Base-by-base conservation (phyloP, 495 filamentous ascomycete genomes). In the Penicillium riverlandense region DNA sequence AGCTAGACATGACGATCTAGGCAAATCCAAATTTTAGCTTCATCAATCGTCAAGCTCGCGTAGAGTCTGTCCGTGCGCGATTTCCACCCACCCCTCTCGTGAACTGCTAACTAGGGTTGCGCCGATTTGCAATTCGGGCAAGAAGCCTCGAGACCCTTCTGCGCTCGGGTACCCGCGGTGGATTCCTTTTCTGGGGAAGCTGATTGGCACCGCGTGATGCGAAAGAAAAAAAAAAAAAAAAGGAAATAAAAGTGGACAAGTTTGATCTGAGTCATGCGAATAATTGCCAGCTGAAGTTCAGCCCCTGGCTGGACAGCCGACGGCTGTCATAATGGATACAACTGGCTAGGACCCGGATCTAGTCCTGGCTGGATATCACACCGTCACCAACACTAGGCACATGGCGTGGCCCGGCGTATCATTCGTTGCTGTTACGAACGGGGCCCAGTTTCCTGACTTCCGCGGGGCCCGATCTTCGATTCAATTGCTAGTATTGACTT, bases 321-420 rank as follows among this genome's bases (percentile, higher is more conserved):
- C 27, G 43, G 36, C 44, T 32, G 41, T 35, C 36, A 46, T 47
- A 44, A 34, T 36, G 32, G 42, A 48, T 50, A 41, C 49, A 50
- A 57, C 50, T 57, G 57, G 57, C 41, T 29, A 34, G 46, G 37
- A 35, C 9, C 30, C 38, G 44, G 54, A 55, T 55, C 48, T 44
- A 55, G 41, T 43, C 29, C 45, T 41, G 12, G 40, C 4, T 45
- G 51, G 42, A 51, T 47, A 59, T 51, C 49, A 53, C 43, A 39
- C 42, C 46, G 32, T 54, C 43, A 42, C 50, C 42, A 13, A 45
- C 15, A 30, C 42, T 46, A 42, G 41, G 38, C 38, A 31, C 43
- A 47, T 50, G 39, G 29, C 28, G 13, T 39, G 29, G 34, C 47
- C 48, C 49, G 53, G 48, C 53, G 53, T 54, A 57, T 54, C 47